Conservation (phyloP, 306 rosid genomes). For the Cicer pinnatifidum region DNA sequence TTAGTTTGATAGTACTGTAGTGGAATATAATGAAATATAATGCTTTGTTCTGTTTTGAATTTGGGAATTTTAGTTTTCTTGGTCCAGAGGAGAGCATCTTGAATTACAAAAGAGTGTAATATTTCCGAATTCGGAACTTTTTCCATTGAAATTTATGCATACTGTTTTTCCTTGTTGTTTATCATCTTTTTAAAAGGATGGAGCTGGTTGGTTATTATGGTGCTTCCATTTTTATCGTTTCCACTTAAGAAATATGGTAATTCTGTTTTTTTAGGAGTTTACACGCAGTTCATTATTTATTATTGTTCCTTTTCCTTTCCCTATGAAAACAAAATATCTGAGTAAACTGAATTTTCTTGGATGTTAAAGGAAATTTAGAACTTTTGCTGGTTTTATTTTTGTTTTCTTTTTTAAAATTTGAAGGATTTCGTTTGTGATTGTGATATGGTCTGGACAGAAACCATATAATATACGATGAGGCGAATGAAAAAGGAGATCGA, state of each 20-base stretch:
- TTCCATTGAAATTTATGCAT: constrained; percentile 24
- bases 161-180: constrained; percentile 16
- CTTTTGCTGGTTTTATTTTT: constrained; percentile 33
- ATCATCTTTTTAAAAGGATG: constrained; percentile 22
- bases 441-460: constrained; percentile 50
- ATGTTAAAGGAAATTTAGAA: constrained; percentile 28
- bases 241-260: constrained; percentile 5
- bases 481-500: constrained; percentile 56
- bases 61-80: constrained; percentile 43
- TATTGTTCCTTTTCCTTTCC: constrained; percentile 12
- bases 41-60: constrained; percentile 40
- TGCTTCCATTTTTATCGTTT: constrained; percentile 31
- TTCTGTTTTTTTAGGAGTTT: constrained; percentile 24
- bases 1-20: constrained; percentile 36
- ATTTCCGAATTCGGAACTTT: constrained; percentile 42
- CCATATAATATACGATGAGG: constrained; percentile 61
- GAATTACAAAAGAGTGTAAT: constrained; percentile 37
- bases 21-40: constrained; percentile 38
- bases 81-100: constrained; percentile 41
- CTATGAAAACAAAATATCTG: background rate
- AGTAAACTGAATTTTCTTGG: constrained; percentile 26
- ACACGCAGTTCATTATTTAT: constrained; percentile 2
- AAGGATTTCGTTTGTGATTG: constrained; percentile 34
- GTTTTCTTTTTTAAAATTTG: constrained; percentile 9
- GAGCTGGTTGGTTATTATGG: constrained; percentile 29